Percentiles rank a stretch among this genome's conserved stretches.
Conservation (phyloP, 2,329 filamentous ascomycete genomes). For the Cladophialophora yegresii region DNA sequence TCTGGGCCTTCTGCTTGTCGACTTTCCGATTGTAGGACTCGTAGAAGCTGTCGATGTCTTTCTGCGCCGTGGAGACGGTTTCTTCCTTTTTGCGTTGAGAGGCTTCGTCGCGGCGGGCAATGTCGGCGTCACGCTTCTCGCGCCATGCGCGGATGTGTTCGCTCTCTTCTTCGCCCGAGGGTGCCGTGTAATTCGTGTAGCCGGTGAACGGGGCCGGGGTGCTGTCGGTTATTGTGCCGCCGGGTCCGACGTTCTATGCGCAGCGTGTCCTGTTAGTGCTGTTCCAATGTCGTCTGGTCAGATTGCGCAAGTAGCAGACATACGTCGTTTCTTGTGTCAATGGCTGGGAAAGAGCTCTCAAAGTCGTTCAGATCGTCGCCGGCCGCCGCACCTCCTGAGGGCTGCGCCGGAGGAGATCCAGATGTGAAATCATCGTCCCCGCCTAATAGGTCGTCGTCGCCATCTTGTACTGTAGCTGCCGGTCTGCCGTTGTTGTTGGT, state of each 20-base stretch:
- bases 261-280: slow-evolving; percentile 11
- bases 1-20: slow-evolving; percentile 88
- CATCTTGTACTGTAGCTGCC: slow-evolving; percentile 63
- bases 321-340: slow-evolving; percentile 74
- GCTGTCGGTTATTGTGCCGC: slow-evolving; percentile 76
- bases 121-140: slow-evolving; percentile 78
- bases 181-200: slow-evolving; percentile 57
- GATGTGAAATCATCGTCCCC: slow-evolving; percentile 48
- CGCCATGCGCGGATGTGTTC: slow-evolving; percentile 72
- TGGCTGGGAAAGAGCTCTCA: slow-evolving; percentile 86
- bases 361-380: slow-evolving; percentile 60
- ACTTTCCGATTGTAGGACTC: slow-evolving; percentile 99
- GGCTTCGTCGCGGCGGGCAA: slow-evolving; percentile 80
- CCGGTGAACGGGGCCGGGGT: slow-evolving; percentile 55
- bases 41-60: slow-evolving; percentile 98
- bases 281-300: not conserved
- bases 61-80: slow-evolving; percentile 83
- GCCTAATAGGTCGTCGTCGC: slow-evolving; percentile 69
- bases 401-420: slow-evolving; percentile 38
- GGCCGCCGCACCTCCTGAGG: slow-evolving; percentile 44
- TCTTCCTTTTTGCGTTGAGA: slow-evolving; percentile 79
- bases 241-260: slow-evolving; percentile 67
- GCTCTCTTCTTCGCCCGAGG: slow-evolving; percentile 65
- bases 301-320: slow-evolving; percentile 28
- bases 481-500: slow-evolving; percentile 68